phyloP scores from a whole-genome alignment of 176 grass and related monocot genomes.

The Metroxylon sagu region DNA sequence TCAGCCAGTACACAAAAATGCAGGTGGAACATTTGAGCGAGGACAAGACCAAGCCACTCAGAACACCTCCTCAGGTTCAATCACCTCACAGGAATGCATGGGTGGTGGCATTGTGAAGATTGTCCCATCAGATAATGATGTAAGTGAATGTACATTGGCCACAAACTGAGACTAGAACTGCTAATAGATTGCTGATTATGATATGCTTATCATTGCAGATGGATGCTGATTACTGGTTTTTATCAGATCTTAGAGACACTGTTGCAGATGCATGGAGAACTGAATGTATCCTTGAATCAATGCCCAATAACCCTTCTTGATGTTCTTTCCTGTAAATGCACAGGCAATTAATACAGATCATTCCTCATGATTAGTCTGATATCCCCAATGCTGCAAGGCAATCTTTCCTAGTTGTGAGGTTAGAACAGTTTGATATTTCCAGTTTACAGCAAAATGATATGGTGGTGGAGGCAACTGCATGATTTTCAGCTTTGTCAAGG shows the following conservation, averaged over 20 bases:
- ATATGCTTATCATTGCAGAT: background rate
- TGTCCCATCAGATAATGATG: background rate
- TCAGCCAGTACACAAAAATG: constrained; percentile 23
- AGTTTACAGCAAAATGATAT: too few species aligned
- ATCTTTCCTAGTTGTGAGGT: too few species aligned
- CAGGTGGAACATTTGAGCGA: background rate
- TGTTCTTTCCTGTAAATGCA: too few species aligned
- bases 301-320: too few species aligned
- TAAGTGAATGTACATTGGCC: background rate
- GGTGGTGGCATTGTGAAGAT: constrained; percentile 16
- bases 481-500: too few species aligned
- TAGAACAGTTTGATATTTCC: too few species aligned
- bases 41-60: background rate
- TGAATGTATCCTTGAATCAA: constrained; percentile 1
- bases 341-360: too few species aligned
- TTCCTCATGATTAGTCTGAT: too few species aligned
- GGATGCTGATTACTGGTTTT: background rate
- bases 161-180: background rate
- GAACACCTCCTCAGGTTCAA: background rate
- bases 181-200: background rate
- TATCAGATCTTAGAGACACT: background rate
- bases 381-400: too few species aligned
- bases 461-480: too few species aligned
- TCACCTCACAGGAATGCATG: constrained; percentile 11
- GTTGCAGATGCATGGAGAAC: background rate